Evolutionary conservation across 2,329 filamentous ascomycete genomes (phyloP), one percentile per base, ranked within the genome.

Genomic region (Botrytis aclada): DNA sequence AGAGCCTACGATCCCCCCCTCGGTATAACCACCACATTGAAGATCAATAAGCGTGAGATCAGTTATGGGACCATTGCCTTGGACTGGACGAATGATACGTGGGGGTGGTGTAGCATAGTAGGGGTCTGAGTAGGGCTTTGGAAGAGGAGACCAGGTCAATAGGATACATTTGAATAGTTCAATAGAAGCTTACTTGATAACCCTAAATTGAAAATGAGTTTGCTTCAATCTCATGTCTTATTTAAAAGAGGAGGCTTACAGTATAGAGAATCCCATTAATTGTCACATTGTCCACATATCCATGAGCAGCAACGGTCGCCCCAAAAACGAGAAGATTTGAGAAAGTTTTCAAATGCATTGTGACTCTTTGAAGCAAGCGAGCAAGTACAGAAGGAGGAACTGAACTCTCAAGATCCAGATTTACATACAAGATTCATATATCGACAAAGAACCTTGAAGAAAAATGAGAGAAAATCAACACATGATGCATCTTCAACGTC

Each of bases 61-160:
- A 72, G 86, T 81, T 34, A 90, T 84, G 0, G 88, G 88, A 5
- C 88, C 88, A 79, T 89, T 89, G 54, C 87, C 87, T 73, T 86
- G 84, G 72, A 90, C 85, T 12, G 83, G 82, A 29, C 88, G 86
- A n/a, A 88, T 88, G 78, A 89, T 85, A n/a, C 87, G 83, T 61
- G 85, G 76, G 25, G 86, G 85, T 64, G 72, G 74, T 20, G 80
- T 79, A 72, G 71, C 80, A 65, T 75, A 81, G 78, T 86, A 86
- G 0, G 84, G 84, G 77, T 86, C 84, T 41, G 78, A 75, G 76
- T 85, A 82, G 18, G 83, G 83, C 73, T 84, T 51, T 37, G 7
- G 16, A 25, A 18, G 22, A 34, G 16, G 3, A 56, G 51, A 56
- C 7, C 8, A 18, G 3, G 34, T 39, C n/a, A 67, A 18, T 66